A percentile compares a stretch with the other conserved stretches of the same genome.
These are phyloP conservation scores for Ophiosphaerella narmari DNA, from an alignment of 2,329 filamentous ascomycete species.

Conservation along the genomic window DNA sequence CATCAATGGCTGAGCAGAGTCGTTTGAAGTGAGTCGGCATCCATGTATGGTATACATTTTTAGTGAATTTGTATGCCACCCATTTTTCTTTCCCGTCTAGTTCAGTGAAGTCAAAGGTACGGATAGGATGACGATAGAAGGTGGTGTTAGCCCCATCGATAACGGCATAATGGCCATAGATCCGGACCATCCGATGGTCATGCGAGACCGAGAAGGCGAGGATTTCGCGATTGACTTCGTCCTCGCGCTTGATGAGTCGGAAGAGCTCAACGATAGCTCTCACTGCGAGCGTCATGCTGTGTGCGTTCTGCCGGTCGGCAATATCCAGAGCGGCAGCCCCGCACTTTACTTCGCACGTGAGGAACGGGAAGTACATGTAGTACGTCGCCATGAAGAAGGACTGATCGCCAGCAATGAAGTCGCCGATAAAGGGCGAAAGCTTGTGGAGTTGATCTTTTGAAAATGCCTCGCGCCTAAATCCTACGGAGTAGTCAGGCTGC, in stretches of 20 bases:
- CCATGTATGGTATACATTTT: too few relatives aligned
- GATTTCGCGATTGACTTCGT: constrained; percentile 24
- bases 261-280: constrained; percentile 25
- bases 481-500: too few relatives aligned
- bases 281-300: constrained; percentile 26
- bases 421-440: constrained; percentile 2
- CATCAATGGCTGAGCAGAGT: constrained; percentile 7
- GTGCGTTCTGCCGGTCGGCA: constrained; percentile 34
- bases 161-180: constrained; percentile 24
- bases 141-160: constrained; percentile 14
- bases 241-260: constrained; percentile 16
- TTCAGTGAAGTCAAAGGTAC: background rate
- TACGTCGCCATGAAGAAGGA: constrained; percentile 54
- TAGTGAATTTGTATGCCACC: constrained; percentile 13
- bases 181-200: constrained; percentile 17
- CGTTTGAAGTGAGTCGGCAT: too few relatives aligned
- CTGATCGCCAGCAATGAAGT: constrained; percentile 30
- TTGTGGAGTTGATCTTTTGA: too few relatives aligned
- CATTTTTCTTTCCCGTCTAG: constrained; percentile 8
- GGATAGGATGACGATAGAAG: constrained; percentile 16
- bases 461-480: too few relatives aligned
- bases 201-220: constrained; percentile 6
- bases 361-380: constrained; percentile 57
- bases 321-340: constrained; percentile 39
- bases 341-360: constrained; percentile 55